phyloP scores from a whole-genome alignment of 2,329 filamentous ascomycete genomes.

The Verticillium nonalfalfae region DNA sequence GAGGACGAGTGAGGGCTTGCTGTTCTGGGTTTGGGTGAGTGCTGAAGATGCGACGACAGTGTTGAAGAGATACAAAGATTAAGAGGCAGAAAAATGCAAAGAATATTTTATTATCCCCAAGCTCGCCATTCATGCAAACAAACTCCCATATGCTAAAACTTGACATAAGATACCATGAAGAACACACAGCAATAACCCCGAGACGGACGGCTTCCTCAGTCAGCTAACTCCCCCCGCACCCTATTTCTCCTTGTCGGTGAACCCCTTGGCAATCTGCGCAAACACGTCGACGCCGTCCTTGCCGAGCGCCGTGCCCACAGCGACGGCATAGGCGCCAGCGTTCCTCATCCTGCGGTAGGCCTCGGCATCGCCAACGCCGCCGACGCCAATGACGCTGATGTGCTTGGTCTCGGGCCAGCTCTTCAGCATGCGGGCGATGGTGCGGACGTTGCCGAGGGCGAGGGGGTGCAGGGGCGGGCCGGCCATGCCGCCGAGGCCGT shows the following conservation, averaged over 20 bases:
- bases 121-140: too few relatives aligned
- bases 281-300: slow-evolving; percentile 58
- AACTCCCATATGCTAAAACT: too few relatives aligned
- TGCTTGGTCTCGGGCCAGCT: slow-evolving; percentile 35
- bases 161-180: not conserved
- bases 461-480: slow-evolving; percentile 67
- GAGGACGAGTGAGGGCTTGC: slow-evolving; percentile 4
- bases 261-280: slow-evolving; percentile 39
- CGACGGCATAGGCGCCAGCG: slow-evolving; percentile 62
- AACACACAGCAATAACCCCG: too few relatives aligned
- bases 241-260: slow-evolving; percentile 2
- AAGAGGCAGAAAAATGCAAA: too few relatives aligned
- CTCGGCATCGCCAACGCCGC: slow-evolving; percentile 59
- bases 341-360: slow-evolving; percentile 60
- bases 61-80: too few relatives aligned
- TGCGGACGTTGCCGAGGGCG: slow-evolving; percentile 69
- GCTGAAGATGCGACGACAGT: not conserved
- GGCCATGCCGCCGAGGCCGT: slow-evolving; percentile 64
- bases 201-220: too few relatives aligned
- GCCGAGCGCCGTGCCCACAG: slow-evolving; percentile 63
- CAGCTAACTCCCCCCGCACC: not conserved
- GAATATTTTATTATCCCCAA: too few relatives aligned
- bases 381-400: slow-evolving; percentile 64
- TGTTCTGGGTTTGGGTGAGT: not conserved
- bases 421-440: slow-evolving; percentile 55